Conservation (phyloP, 768 basidiomycete genomes). For the Lentinula detonsa region DNA sequence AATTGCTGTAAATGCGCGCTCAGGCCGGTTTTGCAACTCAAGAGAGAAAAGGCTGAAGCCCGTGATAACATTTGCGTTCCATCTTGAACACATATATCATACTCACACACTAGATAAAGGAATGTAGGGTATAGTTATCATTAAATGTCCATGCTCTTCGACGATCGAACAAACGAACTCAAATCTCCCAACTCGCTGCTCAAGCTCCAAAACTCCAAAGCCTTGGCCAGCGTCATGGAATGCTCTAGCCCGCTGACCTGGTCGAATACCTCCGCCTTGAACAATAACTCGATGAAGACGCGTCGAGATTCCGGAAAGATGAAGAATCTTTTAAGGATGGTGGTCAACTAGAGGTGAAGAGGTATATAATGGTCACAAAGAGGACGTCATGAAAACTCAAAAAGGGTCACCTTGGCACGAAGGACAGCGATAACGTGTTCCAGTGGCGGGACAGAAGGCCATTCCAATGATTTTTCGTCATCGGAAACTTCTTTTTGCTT, state of each 20-base stretch:
- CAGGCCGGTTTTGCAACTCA: too few species aligned
- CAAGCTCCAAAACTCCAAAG: slow-evolving; percentile 5
- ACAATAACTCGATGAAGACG: slow-evolving; percentile 53
- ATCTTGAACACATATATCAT: neutral
- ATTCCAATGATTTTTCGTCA: slow-evolving; percentile 16
- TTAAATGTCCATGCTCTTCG: neutral
- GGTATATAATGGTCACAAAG: slow-evolving; percentile 2
- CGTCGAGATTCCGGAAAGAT: slow-evolving; percentile 74
- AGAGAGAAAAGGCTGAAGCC: too few species aligned
- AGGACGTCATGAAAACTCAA: neutral
- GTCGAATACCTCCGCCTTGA: slow-evolving; percentile 34
- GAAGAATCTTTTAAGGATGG: slow-evolving; percentile 46
- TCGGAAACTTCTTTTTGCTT: slow-evolving; percentile 16
- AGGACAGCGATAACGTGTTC: slow-evolving; percentile 48
- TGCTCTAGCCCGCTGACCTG: neutral
- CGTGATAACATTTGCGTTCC: too few species aligned
- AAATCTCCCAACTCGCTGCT: neutral
- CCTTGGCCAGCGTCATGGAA: neutral
- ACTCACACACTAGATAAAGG: neutral
- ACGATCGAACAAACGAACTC: neutral
- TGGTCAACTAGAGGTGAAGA: slow-evolving; percentile 10
- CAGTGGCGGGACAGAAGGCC: slow-evolving; percentile 21
- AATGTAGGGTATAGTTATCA: neutral
- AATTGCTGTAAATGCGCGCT: neutral
- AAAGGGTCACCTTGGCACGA: slow-evolving; percentile 50